Evolutionary conservation across 306 rosid species (phyloP).

Genomic region (Cicer yamashitae): DNA sequence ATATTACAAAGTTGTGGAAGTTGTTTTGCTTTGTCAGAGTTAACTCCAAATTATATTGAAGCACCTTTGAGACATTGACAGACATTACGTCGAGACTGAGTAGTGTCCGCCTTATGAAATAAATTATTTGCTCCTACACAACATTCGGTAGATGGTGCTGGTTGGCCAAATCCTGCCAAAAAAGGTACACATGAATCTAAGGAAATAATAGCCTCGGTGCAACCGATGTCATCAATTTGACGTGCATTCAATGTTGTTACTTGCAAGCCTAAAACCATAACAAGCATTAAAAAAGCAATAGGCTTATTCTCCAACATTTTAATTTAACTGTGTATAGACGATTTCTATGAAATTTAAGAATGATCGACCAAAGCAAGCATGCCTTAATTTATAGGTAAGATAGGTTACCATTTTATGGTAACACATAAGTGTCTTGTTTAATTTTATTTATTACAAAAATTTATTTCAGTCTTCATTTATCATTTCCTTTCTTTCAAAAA

Average conservation of each 20-base stretch:
- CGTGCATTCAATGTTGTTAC: too few species aligned
- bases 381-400: too few species aligned
- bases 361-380: background rate
- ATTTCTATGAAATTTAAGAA: background rate
- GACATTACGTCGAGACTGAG: background rate
- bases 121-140: background rate
- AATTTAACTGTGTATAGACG: constrained; percentile 23
- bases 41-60: background rate
- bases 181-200: background rate
- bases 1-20: background rate
- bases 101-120: background rate
- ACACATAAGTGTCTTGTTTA: too few species aligned
- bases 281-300: background rate
- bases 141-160: background rate
- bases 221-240: too few species aligned
- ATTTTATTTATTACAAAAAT: too few species aligned
- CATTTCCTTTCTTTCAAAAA: too few species aligned
- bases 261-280: too few species aligned
- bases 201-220: background rate
- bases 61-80: background rate
- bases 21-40: background rate
- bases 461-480: too few species aligned
- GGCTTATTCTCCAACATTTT: background rate
- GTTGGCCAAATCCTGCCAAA: background rate
- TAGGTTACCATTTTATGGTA: too few species aligned